Evolutionary conservation across 306 rosid genomes (phyloP), one percentile per base, ranked within the genome.

Genomic region (Styphnolobium japonicum): DNA sequence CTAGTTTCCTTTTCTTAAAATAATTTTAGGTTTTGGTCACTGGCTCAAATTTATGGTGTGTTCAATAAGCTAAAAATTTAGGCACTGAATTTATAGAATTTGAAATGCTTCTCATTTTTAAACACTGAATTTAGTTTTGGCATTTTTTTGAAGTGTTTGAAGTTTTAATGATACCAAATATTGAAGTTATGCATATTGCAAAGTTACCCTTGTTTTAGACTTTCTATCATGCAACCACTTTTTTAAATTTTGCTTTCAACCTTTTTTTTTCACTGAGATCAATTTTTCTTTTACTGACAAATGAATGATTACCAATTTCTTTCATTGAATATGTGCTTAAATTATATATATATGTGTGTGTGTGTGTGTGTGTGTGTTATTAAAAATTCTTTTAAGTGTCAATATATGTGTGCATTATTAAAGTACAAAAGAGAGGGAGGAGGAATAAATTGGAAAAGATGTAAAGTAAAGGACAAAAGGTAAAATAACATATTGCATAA

Each of bases 21-120:
- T 33, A 5, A 45, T 9, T 57, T 25, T 18, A 4, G 19, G 12
- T 53, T 73, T 45, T 69, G 16, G 68, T 71, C 49, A 11, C 58
- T 19, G 36, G 66, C 53, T 67, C 75, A 83, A 66, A 39, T 63
- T 76, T 81, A 61, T 64, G 14, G 58, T 58, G 65, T 21, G 25
- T 60, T 39, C 73, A 68, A 58, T 23, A 60, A 60, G 23, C 71
- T 31, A 43, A 29, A 74, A 57, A 14, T 57, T 67, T 37, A 33
- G 22, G 46, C 64, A 66, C 62, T 63, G 55, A 27, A 76, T 49
- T 82, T 61, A 48, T 68, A 67, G 57, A 6, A 76, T 76, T 73
- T 75, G 76, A 57, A 73, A 73, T 15, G 2, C 53, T 67, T 37
- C 45, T 67, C 76, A 57, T 75, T 73, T 73, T 71, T 19, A 49